Percentiles rank a stretch among this genome's conserved stretches.
These are phyloP conservation scores for Agaricus subrufescens DNA, from an alignment of 768 basidiomycete species.

Conservation along the genomic window DNA sequence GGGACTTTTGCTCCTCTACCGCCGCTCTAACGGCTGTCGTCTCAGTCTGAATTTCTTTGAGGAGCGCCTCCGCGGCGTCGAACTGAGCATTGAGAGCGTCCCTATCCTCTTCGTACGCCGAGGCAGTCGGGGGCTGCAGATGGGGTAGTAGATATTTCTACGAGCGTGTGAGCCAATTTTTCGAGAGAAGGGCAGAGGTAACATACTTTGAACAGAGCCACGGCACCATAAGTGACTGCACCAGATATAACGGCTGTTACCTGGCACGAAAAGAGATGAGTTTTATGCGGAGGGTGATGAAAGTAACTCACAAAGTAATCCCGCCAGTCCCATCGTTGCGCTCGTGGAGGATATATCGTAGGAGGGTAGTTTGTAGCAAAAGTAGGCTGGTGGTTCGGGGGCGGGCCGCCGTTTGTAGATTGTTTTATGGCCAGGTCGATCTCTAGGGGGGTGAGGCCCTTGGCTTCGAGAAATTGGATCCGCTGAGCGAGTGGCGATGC, in stretches of 20 bases:
- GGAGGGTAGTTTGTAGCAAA: constrained; percentile 43
- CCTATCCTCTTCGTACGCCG: constrained; percentile 86
- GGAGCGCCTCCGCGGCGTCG: constrained; percentile 76
- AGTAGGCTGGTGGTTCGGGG: constrained; percentile 16
- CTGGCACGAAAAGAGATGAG: constrained; percentile 37
- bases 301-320: constrained; percentile 79
- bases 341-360: constrained; percentile 33
- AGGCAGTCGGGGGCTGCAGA: constrained; percentile 80
- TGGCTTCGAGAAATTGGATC: constrained; percentile 92
- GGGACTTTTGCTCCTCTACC: constrained; percentile 72
- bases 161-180: constrained; percentile 6
- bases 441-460: constrained; percentile 79
- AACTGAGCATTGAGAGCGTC: constrained; percentile 85
- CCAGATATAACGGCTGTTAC: constrained; percentile 93
- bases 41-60: constrained; percentile 78
- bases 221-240: constrained; percentile 73
- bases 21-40: constrained; percentile 66
- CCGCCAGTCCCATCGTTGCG: constrained; percentile 84
- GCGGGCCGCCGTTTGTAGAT: constrained; percentile 32
- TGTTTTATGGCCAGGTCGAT: constrained; percentile 82
- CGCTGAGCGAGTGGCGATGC: constrained; percentile 78
- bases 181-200: background rate
- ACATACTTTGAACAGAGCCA: constrained; percentile 72
- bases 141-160: constrained; percentile 92
- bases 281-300: constrained; percentile 11